Conservation (phyloP, 495 filamentous ascomycete species). For the Pyronema omphalodes region DNA sequence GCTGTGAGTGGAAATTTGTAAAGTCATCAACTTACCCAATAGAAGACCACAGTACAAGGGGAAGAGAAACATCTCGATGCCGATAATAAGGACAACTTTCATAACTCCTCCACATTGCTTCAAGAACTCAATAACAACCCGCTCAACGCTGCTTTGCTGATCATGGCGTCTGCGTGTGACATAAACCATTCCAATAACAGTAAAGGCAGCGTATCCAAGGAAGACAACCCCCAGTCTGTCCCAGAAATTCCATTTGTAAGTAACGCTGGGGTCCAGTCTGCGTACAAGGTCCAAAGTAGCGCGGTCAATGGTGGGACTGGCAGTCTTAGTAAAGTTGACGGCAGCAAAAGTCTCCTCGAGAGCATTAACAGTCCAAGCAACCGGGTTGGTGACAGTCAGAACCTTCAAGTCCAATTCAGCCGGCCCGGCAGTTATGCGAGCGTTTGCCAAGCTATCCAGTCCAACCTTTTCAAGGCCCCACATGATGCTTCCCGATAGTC, state of each 20-base stretch:
- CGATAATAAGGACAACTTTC: constrained; percentile 97
- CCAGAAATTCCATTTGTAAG: constrained; percentile 22
- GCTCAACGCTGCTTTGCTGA: constrained; percentile 51
- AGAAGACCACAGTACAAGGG: constrained; percentile 88
- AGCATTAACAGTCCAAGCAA: constrained; percentile 4
- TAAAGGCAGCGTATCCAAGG: constrained; percentile 61
- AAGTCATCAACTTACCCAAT: constrained; percentile 29
- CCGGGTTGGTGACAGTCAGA: constrained; percentile 13
- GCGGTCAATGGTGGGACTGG: neutral
- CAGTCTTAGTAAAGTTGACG: constrained; percentile 3
- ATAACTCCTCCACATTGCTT: constrained; percentile 88
- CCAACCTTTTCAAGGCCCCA: constrained; percentile 20
- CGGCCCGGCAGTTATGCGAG: constrained; percentile 7
- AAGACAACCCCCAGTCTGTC: constrained; percentile 40
- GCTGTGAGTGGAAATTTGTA: neutral
- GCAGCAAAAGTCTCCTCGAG: neutral
- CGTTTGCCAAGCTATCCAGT: constrained; percentile 8
- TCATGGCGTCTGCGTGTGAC: constrained; percentile 45
- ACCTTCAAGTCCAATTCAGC: constrained; percentile 9
- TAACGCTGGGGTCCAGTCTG: neutral
- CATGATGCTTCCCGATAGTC: constrained; percentile 8
- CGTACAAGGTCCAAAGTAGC: neutral
- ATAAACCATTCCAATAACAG: constrained; percentile 56
- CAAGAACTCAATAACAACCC: constrained; percentile 59
- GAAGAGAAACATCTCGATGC: constrained; percentile 97